These are phyloP conservation scores for Corymbia maculata DNA, from an alignment of 345 rosid species.

Conservation along the genomic window DNA sequence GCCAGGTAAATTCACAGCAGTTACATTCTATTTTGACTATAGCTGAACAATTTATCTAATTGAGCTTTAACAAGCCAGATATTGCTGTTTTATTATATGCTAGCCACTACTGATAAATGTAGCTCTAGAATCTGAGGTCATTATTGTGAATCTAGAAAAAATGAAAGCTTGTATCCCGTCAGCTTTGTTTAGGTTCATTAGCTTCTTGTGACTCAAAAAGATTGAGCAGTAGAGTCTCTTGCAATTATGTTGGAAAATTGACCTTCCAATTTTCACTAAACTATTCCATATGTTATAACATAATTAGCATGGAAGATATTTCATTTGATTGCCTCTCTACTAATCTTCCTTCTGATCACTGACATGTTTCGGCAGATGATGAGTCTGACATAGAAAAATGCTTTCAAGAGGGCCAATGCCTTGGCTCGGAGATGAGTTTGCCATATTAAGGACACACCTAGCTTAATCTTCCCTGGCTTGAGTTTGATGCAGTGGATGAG, in stretches of 20 bases:
- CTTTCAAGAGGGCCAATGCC: too few species aligned
- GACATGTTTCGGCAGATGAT: too few species aligned
- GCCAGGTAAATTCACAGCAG: constrained; percentile 40
- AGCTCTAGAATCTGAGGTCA: not conserved
- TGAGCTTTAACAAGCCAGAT: not conserved
- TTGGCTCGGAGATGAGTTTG: too few species aligned
- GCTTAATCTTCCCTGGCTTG: too few species aligned
- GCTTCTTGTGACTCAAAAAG: not conserved
- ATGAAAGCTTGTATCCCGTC: not conserved
- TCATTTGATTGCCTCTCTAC: not conserved
- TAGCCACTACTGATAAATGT: not conserved
- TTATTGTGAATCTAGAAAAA: not conserved
- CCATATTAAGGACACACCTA: too few species aligned
- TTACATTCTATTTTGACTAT: not conserved
- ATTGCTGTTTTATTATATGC: not conserved
- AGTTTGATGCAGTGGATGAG: too few species aligned
- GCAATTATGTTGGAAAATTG: not conserved
- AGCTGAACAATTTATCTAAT: not conserved
- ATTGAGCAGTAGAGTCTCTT: not conserved
- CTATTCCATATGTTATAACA: not conserved
- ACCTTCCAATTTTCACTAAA: not conserved
- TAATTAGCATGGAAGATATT: not conserved
- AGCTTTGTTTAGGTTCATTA: not conserved
- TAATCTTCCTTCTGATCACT: not conserved
- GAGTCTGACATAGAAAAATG: too few species aligned